Evolutionary conservation across 805 yeast genomes (phyloP), one percentile per base, ranked within the genome.

Genomic region (Candida qinlingensis): DNA sequence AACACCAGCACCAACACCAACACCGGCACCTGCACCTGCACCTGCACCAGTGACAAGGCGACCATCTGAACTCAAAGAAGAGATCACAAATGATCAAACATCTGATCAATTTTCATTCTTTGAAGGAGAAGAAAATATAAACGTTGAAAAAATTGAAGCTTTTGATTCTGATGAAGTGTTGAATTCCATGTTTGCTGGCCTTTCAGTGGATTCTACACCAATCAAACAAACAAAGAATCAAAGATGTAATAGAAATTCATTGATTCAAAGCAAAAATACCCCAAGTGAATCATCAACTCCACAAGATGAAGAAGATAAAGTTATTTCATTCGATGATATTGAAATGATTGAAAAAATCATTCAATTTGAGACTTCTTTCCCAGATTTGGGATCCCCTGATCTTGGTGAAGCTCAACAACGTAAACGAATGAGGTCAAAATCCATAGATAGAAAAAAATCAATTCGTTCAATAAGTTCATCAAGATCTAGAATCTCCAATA

Each of bases 331-430:
- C 33, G 66, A 64, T 34, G 73, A 70, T 42, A 49, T 69, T 41
- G 72, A 64, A n/a, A 65, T 68, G 49, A 54, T 71, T 31, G 69
- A 72, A 6, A 68, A 67, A 33, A 54, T 71, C 36, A 67, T 67
- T 31, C 75, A 72, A 13, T 60, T 61, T 30, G 77, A 72, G 44
- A 70, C 74, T 2, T 57, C 68, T 1, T 69, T 72, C 48, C 72
- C 66, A 4, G 64, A 65, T 47, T 45, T 62, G 30, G 57, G 53
- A 12, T 47, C 60, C n/a, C 44, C 58, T 7, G 65, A 66, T 48
- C 58, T 67, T 3, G 69, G 67, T 25, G 54, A 60, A 31, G 58
- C 56, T 11, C 34, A 31, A 5, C 57, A 61, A 39, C 48, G 64
- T 26, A 66, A 62, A 44, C 45, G 63, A 25, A 58, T 61, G 48